Evolutionary conservation across 257 asterid species (phyloP).

Genomic region (Petunia secreta): DNA sequence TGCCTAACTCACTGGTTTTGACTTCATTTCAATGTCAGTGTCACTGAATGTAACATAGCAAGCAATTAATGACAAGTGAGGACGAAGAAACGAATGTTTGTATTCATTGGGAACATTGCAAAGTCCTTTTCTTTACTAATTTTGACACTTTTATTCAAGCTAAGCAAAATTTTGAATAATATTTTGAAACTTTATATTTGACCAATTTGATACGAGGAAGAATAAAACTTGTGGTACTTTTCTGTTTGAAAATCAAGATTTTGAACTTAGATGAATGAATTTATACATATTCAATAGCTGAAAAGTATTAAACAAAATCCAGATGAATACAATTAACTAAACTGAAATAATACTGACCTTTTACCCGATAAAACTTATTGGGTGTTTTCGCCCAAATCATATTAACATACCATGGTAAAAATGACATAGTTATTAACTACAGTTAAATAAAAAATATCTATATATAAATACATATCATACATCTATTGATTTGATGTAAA

Average conservation of each 20-base stretch:
- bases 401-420: too few relatives aligned
- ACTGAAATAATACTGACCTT: too few relatives aligned
- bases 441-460: too few relatives aligned
- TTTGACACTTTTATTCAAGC: neutral
- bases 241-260: neutral
- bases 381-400: too few relatives aligned
- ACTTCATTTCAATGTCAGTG: neutral
- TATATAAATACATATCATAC: too few relatives aligned
- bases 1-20: neutral
- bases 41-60: neutral
- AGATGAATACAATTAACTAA: neutral
- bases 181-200: neutral
- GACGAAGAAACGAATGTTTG: neutral
- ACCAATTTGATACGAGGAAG: neutral
- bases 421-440: too few relatives aligned
- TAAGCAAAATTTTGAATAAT: too few relatives aligned
- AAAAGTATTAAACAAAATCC: neutral
- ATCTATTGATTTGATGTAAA: too few relatives aligned
- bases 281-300: neutral
- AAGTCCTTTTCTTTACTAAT: too few relatives aligned
- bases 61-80: neutral
- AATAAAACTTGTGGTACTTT: neutral
- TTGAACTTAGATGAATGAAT: too few relatives aligned
- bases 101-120: neutral
- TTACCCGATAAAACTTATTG: too few relatives aligned